Percentiles rank a stretch among this genome's conserved stretches.
These are phyloP conservation scores for Limonium bicolor DNA, from an alignment of 148 eudicot species.

Conservation along the genomic window DNA sequence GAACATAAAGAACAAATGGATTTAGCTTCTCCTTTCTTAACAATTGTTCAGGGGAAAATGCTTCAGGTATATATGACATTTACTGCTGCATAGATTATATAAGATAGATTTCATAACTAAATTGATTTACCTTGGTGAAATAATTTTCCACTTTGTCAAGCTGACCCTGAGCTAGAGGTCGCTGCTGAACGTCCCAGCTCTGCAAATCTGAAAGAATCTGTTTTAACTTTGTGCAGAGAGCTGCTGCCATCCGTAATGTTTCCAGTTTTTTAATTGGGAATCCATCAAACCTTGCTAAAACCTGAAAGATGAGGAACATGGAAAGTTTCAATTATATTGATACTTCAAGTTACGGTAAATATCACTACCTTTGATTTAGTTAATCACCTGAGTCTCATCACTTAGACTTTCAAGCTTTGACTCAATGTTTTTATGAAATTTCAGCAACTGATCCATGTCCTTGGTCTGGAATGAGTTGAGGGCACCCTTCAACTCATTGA, in stretches of 20 bases:
- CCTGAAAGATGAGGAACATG: slow-evolving; percentile 38
- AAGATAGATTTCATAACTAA: not conserved
- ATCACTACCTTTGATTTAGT: no score
- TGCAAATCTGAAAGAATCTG: slow-evolving; percentile 40
- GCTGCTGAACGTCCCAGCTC: slow-evolving; percentile 59
- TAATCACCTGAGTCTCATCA: slow-evolving; percentile 92
- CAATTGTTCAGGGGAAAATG: no score
- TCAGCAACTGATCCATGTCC: slow-evolving; percentile 77
- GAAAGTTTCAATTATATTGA: not conserved
- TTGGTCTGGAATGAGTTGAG: slow-evolving; percentile 55
- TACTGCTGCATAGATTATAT: no score
- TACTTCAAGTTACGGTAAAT: no score
- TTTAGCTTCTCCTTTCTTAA: not conserved
- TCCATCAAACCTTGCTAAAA: slow-evolving; percentile 80
- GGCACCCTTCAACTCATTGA: slow-evolving; percentile 46
- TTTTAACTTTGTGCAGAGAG: slow-evolving; percentile 58
- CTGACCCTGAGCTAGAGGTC: slow-evolving; percentile 50
- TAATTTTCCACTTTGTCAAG: slow-evolving; percentile 73
- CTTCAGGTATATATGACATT: not conserved
- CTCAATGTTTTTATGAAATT: slow-evolving; percentile 68
- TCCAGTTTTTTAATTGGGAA: slow-evolving; percentile 80
- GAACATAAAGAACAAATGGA: not conserved
- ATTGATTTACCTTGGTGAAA: slow-evolving; percentile 65
- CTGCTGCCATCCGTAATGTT: slow-evolving; percentile 81
- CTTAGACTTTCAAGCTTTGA: slow-evolving; percentile 83